phyloP scores from a whole-genome alignment of 176 grass and related monocot genomes.

The sorghum (Sorghum bicolor) region Sorghum_bicolor_NCBIv3 NC_012872.2:55628501-55629000 shows the following conservation, averaged over 20 bases:
- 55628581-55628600: neutral
- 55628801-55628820: neutral
- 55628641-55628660: neutral
- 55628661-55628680: neutral
- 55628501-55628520: too few species aligned
- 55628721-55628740: neutral
- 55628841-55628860: neutral
- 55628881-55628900: neutral
- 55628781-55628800: neutral
- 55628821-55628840: neutral
- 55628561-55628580: neutral
- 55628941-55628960: conserved; percentile 75
- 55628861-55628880: neutral
- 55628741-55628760: neutral
- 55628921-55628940: conserved; percentile 33
- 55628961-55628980: conserved; percentile 65
- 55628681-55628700: neutral
- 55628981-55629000: conserved; percentile 99
- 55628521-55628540: too few species aligned
- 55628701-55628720: neutral
- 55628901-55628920: neutral
- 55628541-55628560: neutral
- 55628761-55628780: neutral
- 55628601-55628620: neutral
- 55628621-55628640: neutral